Evolutionary conservation across 2,329 filamentous ascomycete species (phyloP).

Genomic region (Hypoxylon sp.): DNA sequence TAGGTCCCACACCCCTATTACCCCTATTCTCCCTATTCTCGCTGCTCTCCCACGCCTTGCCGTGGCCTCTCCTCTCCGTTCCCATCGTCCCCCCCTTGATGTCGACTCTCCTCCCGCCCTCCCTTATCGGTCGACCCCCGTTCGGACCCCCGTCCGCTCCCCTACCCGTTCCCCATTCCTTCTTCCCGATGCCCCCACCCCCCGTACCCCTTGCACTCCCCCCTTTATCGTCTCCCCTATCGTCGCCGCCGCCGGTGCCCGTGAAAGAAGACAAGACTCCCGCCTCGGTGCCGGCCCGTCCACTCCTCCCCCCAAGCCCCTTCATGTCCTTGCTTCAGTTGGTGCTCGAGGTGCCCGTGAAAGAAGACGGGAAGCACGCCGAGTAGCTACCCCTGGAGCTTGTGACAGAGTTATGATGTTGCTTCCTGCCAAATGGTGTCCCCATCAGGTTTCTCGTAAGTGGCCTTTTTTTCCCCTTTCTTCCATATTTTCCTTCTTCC

Average conservation of each 20-base stretch:
- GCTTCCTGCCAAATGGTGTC: constrained; percentile 27
- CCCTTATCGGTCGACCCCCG: constrained; percentile 2
- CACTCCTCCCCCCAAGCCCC: neutral
- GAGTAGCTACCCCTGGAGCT: neutral
- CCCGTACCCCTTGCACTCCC: constrained; percentile 15
- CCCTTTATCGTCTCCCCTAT: constrained; percentile 16
- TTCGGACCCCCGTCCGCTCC: constrained; percentile 6
- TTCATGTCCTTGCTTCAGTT: neutral
- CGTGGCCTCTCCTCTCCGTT: neutral
- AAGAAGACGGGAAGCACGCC: constrained; percentile 3
- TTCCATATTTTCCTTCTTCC: neutral
- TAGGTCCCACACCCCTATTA: constrained; percentile 28
- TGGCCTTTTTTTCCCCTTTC: neutral
- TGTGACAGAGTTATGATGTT: constrained; percentile 25
- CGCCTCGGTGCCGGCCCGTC: neutral
- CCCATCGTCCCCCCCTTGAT: neutral
- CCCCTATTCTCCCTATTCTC: constrained; percentile 3
- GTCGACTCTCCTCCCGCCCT: neutral
- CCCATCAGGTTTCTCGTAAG: constrained; percentile 28
- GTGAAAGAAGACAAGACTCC: constrained; percentile 11
- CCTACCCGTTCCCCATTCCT: constrained; percentile 19
- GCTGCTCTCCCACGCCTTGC: constrained; percentile 1
- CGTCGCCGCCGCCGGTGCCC: constrained; percentile 13
- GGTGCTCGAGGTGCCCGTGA: constrained; percentile 11
- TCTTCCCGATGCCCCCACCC: constrained; percentile 12